phyloP scores from a whole-genome alignment of 352 stramenopile species.

The Globisporangium echinulatum region DNA sequence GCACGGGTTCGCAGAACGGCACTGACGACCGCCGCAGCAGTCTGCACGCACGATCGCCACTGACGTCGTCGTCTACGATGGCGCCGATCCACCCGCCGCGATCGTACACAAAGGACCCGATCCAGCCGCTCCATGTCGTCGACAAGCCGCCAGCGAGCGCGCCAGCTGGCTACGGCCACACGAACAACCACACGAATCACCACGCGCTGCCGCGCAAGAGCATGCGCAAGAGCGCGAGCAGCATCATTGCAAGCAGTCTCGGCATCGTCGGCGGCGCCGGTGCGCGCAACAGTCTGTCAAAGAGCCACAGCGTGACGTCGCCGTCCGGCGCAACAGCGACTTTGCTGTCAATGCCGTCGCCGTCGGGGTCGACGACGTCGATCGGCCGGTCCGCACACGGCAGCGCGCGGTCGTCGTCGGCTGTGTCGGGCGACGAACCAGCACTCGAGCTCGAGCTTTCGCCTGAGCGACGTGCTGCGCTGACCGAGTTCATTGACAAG shows the following conservation, averaged over 20 bases:
- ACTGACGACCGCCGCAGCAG: slow-evolving; percentile 1
- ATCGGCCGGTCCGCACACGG: slow-evolving; percentile 11
- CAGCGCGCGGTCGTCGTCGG: slow-evolving; percentile 5
- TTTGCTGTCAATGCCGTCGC: slow-evolving; percentile 19
- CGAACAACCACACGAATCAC: neutral
- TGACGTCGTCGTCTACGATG: neutral
- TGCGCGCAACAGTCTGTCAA: slow-evolving; percentile 3
- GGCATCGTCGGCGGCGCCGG: slow-evolving; percentile 11
- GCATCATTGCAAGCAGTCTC: slow-evolving; percentile 15
- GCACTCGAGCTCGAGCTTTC: slow-evolving; percentile 5
- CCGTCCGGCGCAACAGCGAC: neutral
- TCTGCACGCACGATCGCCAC: neutral
- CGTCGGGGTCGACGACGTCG: slow-evolving; percentile 7
- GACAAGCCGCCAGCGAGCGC: slow-evolving; percentile 4
- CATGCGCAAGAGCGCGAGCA: slow-evolving; percentile 17
- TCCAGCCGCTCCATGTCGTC: neutral
- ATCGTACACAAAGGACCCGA: slow-evolving; percentile 1
- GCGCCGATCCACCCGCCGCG: neutral
- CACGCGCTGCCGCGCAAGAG: slow-evolving; percentile 1
- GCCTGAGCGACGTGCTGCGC: slow-evolving; percentile 15
- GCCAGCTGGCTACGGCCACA: neutral
- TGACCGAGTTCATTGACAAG: slow-evolving; percentile 71
- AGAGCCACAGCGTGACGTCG: slow-evolving; percentile 20
- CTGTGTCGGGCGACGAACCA: slow-evolving; percentile 1
- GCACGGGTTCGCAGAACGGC: slow-evolving; percentile 10